Evolutionary conservation across 202 grass and related monocot species (phyloP).

Genomic region (Brachypodium distachyon): DNA sequence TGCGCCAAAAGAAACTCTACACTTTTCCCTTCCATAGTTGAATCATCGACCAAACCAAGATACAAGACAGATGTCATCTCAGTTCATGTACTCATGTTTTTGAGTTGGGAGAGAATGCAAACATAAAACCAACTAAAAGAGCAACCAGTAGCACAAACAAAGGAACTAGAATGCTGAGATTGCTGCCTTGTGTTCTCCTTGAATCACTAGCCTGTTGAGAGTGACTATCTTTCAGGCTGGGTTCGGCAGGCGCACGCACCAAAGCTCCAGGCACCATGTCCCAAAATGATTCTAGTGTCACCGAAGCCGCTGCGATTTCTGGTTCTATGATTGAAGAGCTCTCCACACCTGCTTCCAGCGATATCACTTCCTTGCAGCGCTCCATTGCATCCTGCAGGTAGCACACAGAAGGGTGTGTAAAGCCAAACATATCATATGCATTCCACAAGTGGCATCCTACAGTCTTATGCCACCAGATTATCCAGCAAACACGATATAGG

Average conservation of each 20-base stretch:
- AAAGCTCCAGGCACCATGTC: constrained; percentile 43
- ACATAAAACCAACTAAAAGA: constrained; percentile 30
- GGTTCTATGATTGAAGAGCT: constrained; percentile 48
- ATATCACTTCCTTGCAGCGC: constrained; percentile 82
- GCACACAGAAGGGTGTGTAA: not conserved
- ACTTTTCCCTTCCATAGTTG: not conserved
- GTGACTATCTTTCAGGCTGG: not conserved
- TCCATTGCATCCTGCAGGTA: constrained; percentile 51
- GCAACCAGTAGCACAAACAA: constrained; percentile 44
- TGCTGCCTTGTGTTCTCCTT: not conserved
- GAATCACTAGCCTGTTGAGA: not conserved
- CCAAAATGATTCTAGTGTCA: constrained; percentile 57
- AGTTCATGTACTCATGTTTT: not conserved
- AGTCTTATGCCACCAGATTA: not conserved
- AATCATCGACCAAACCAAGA: not conserved
- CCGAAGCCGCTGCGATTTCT: constrained; percentile 22
- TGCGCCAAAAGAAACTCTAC: not conserved
- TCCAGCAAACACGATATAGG: not conserved
- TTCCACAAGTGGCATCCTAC: not conserved
- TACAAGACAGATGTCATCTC: not conserved
- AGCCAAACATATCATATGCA: not conserved
- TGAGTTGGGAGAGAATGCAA: constrained; percentile 1
- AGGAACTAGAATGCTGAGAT: constrained; percentile 17
- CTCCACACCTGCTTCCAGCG: constrained; percentile 39
- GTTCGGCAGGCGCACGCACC: not conserved